Base-by-base conservation (phyloP, 2,329 filamentous ascomycete species). In the Trichoderma koningii region DNA sequence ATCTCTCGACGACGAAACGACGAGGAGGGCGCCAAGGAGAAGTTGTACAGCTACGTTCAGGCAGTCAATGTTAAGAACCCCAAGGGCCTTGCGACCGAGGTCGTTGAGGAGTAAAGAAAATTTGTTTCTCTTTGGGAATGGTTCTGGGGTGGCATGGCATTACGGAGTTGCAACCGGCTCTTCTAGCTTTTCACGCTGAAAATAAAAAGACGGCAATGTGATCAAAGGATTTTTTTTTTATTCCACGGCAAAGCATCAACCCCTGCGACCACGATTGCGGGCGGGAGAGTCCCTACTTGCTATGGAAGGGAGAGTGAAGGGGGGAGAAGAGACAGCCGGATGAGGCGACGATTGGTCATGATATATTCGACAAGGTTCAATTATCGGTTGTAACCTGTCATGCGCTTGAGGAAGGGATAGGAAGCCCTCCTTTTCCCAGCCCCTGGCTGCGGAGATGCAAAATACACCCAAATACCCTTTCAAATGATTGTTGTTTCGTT, bases 1-100 rank as follows among this genome's bases (percentile, higher is more conserved):
- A 97, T 99, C 85, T 97, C 93, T 79, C 92, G 95, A 84, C 96
- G 96, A 89, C 92, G 95, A 89, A 99, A 99, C 85, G 95, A 99
- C 82, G 95, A 98, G 87, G 95, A 99, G 85, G 92, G 92, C 77
- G 95, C 96, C 81, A 97, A 97, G 87, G 92, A 99, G 89, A 97
- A 96, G 88, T 89, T 99, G 73, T 99, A 98, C 90, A 95, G 91
- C 82, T 97, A 97, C 85, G 95, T 99, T 75, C 94, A 99, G 89
- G 95, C 95, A 76, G 95, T 99, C 81, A 97, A 97, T 83, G 93
- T 98, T 80, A 97, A 98, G 92, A 91, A 96, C 84, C 89, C 93
- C 82, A 98, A 97, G 92, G 94, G 95, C 82, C 90, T 99, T 75
- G 88, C 91, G 79, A 99, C 95, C 74, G 88, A 90, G 75, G 86